These are phyloP conservation scores for Ceriops tagal DNA, from an alignment of 345 rosid genomes.

Conservation along the genomic window DNA sequence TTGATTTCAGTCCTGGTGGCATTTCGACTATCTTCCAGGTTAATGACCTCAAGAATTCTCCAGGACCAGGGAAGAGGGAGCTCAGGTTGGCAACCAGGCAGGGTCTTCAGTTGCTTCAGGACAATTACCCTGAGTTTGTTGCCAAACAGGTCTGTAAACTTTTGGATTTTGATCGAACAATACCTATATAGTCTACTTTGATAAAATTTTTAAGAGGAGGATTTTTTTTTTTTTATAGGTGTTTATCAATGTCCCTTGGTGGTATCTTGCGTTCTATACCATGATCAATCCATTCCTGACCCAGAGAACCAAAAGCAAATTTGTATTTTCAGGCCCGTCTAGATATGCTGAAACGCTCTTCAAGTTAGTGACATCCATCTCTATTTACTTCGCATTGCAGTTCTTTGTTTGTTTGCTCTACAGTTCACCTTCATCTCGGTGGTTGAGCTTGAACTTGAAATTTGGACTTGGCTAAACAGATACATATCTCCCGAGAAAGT, in stretches of 20 bases:
- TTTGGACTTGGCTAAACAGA: constrained; percentile 30
- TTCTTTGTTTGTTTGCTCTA: not conserved
- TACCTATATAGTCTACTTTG: not conserved
- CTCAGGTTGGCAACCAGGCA: constrained; percentile 76
- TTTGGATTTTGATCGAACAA: not conserved
- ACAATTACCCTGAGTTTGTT: constrained; percentile 93
- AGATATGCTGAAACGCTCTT: constrained; percentile 75
- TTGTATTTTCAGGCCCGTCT: constrained; percentile 78
- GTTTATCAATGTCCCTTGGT: constrained; percentile 96
- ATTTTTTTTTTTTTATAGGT: constrained; percentile 38
- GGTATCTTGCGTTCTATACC: constrained; percentile 80
- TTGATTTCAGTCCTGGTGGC: constrained; percentile 78
- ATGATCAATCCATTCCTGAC: constrained; percentile 83
- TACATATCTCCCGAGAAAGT: constrained; percentile 83
- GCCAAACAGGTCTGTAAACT: constrained; percentile 64
- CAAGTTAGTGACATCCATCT: constrained; percentile 47
- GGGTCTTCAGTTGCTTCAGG: constrained; percentile 81
- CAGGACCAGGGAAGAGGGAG: constrained; percentile 75
- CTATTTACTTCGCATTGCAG: not conserved
- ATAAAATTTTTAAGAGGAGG: not conserved
- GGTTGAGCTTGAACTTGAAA: not conserved
- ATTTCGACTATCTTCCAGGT: constrained; percentile 75
- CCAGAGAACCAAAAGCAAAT: constrained; percentile 91
- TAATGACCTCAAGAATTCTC: constrained; percentile 82
- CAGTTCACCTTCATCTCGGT: not conserved